Evolutionary conservation across 768 basidiomycete species (phyloP).

Genomic region (Pulveroboletus sp.): DNA sequence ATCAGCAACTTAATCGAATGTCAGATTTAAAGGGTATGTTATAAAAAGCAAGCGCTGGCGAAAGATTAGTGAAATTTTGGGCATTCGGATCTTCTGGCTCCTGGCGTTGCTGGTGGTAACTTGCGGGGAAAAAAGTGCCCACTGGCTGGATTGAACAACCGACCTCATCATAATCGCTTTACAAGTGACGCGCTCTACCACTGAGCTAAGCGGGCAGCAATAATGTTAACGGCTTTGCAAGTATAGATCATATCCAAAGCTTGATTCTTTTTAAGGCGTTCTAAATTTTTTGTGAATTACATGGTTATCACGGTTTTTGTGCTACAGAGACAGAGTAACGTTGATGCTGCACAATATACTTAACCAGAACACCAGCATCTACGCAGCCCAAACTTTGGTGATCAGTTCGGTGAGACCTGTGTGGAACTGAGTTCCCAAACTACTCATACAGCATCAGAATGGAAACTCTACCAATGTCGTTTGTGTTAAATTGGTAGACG

Average conservation of each 20-base stretch:
- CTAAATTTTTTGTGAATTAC: no score
- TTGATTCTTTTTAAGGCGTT: no score
- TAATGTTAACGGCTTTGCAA: no score
- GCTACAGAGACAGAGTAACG: not conserved
- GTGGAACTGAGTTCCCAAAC: constrained; percentile 1
- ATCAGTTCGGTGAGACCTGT: constrained; percentile 85
- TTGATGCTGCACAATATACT: not conserved
- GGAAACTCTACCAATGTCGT: constrained; percentile 83
- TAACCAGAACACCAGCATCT: constrained; percentile 8
- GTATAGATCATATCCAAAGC: no score
- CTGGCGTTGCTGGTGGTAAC: no score
- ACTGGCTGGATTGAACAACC: constrained; percentile 46
- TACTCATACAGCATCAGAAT: constrained; percentile 1
- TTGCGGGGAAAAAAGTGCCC: constrained; percentile 23
- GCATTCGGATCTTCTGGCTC: no score
- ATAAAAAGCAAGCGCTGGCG: no score
- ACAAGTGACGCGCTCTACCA: constrained; percentile 46
- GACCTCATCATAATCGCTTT: constrained; percentile 38
- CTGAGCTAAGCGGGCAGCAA: constrained; percentile 39
- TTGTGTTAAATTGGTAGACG: constrained; percentile 97
- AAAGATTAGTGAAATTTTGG: no score
- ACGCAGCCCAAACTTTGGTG: constrained; percentile 81
- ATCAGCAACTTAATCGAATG: no score
- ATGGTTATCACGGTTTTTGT: not conserved
- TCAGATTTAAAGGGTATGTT: no score